phyloP scores from a whole-genome alignment of 352 stramenopile genomes.

The Phytopythium mirpurense region DNA sequence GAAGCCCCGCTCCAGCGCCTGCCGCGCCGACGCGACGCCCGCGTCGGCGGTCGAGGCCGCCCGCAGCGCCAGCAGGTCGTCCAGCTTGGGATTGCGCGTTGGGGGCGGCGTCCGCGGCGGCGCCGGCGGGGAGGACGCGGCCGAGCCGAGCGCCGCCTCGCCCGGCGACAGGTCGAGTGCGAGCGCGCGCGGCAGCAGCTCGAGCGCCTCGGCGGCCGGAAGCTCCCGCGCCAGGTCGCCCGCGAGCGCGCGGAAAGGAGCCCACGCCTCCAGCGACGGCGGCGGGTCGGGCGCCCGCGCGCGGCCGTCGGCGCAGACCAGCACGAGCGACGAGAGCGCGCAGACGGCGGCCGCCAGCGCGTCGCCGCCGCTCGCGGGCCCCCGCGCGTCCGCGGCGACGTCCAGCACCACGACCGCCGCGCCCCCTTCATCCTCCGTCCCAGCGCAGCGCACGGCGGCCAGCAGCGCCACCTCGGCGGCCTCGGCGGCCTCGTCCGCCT shows the following conservation, averaged over 20 bases:
- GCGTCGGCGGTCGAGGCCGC: neutral
- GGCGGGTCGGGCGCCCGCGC: conserved; percentile 5
- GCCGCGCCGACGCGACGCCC: neutral
- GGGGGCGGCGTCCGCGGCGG: too few species aligned
- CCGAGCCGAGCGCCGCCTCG: too few species aligned
- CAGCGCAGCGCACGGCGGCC: conserved; percentile 29
- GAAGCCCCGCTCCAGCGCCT: conserved; percentile 19
- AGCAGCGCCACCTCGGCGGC: conserved; percentile 29
- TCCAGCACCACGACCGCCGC: conserved; percentile 53
- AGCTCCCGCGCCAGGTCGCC: conserved; percentile 40
- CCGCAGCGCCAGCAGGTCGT: conserved; percentile 4
- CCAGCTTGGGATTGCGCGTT: too few species aligned
- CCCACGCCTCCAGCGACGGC: conserved; percentile 17
- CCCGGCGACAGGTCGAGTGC: conserved; percentile 41
- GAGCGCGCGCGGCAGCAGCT: conserved; percentile 51
- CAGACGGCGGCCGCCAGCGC: conserved; percentile 39
- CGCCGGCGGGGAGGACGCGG: too few species aligned
- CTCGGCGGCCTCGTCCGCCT: neutral
- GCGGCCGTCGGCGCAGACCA: conserved; percentile 28
- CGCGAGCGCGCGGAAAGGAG: conserved; percentile 40
- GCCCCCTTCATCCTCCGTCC: too few species aligned
- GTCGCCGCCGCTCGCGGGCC: conserved; percentile 4
- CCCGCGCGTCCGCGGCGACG: conserved; percentile 6
- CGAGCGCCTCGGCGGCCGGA: conserved; percentile 42
- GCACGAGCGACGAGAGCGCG: conserved; percentile 58